A percentile compares a stretch with the other conserved stretches of the same genome.
Evolutionary conservation across 1,284 basidiomycete species (phyloP).

Genomic region (Apiotrichum domesticum): DNA sequence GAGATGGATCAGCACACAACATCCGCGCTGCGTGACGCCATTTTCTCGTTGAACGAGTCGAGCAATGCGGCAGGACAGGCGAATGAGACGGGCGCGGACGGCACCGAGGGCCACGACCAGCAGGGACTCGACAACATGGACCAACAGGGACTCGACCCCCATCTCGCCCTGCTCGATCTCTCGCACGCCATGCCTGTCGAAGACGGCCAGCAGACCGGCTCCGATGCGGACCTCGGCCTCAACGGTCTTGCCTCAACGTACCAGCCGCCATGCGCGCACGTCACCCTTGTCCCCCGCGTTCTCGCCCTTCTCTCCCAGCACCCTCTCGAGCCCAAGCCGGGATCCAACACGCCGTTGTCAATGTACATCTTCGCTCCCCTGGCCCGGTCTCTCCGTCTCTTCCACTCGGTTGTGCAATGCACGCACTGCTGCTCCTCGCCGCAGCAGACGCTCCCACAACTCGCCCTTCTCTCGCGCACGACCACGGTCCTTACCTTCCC

Average conservation of each 20-base stretch:
- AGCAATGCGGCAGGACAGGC: slow-evolving; percentile 17
- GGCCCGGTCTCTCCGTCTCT: slow-evolving; percentile 37
- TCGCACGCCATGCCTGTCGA: slow-evolving; percentile 32
- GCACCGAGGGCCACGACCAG: slow-evolving; percentile 21
- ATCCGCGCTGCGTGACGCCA: slow-evolving; percentile 44
- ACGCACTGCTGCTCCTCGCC: slow-evolving; percentile 36
- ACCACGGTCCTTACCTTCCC: slow-evolving; percentile 45
- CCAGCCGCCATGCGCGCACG: slow-evolving; percentile 31
- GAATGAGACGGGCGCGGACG: slow-evolving; percentile 21
- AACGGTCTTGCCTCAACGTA: slow-evolving; percentile 15
- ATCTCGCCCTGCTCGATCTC: slow-evolving; percentile 41
- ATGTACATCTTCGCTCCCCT: slow-evolving; percentile 39
- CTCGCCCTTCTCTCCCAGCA: slow-evolving; percentile 36
- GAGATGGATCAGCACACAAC: slow-evolving; percentile 47
- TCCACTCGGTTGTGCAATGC: slow-evolving; percentile 37
- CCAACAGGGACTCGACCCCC: slow-evolving; percentile 30
- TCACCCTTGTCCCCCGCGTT: slow-evolving; percentile 38
- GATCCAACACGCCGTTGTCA: slow-evolving; percentile 40
- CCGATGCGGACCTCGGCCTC: slow-evolving; percentile 22
- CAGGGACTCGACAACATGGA: slow-evolving; percentile 21
- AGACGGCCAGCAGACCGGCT: slow-evolving; percentile 21
- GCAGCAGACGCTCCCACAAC: slow-evolving; percentile 45
- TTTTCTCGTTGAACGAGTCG: slow-evolving; percentile 45
- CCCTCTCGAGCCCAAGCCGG: slow-evolving; percentile 40
- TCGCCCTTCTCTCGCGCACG: slow-evolving; percentile 42